Percentiles rank a stretch among this genome's conserved stretches.
Conservation (phyloP, 2,329 filamentous ascomycete species). For the Aspergillus novofumigatus region DNA sequence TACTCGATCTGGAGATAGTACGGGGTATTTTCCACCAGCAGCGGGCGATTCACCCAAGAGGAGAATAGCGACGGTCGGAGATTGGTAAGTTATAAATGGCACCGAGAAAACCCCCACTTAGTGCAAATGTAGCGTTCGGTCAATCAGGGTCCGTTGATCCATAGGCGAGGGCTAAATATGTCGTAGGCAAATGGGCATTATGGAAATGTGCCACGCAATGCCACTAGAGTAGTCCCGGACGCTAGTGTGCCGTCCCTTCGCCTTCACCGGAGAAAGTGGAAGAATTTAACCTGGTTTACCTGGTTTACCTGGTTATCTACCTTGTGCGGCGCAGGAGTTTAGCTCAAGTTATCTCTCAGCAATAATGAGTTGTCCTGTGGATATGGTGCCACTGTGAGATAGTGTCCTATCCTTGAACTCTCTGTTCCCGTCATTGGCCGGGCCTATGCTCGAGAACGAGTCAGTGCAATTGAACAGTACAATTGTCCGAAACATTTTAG, state of each 20-base stretch:
- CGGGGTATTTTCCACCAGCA: no score
- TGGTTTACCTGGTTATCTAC: no score
- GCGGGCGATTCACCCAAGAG: no score
- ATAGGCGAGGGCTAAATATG: background rate
- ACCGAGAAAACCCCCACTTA: background rate
- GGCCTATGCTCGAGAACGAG: background rate
- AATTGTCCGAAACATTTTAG: no score
- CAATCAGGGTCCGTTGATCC: background rate
- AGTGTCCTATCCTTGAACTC: background rate
- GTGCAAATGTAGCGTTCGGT: background rate
- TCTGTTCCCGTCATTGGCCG: background rate
- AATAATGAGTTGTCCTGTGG: background rate
- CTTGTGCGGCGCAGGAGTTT: background rate
- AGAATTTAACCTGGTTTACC: no score
- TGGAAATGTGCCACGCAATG: no score
- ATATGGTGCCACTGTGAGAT: background rate
- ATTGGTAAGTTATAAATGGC: no score
- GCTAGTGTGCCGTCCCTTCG: background rate
- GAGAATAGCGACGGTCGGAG: no score
- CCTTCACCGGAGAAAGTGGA: background rate
- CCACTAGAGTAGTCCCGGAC: no score
- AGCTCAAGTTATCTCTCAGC: background rate
- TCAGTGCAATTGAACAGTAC: background rate
- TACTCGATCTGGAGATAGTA: no score
- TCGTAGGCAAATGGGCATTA: background rate